phyloP scores from a whole-genome alignment of 2,329 filamentous ascomycete species.

The Zymoseptoria tritici region DNA sequence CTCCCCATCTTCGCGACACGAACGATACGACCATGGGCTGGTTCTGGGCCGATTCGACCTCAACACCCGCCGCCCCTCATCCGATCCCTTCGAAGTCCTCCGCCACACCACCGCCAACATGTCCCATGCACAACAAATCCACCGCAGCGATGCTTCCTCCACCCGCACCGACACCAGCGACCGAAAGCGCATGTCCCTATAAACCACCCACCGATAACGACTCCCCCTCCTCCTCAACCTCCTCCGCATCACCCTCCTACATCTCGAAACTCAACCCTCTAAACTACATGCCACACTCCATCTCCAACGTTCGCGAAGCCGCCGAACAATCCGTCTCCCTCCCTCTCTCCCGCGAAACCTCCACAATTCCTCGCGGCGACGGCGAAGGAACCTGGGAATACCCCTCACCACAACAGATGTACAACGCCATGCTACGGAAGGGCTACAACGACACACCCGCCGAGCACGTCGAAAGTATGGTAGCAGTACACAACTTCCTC shows the following conservation, averaged over 20 bases:
- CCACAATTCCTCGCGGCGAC: constrained; percentile 83
- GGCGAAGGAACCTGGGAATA: constrained; percentile 84
- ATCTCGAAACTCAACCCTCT: constrained; percentile 66
- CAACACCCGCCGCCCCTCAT: constrained; percentile 40
- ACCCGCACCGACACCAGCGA: constrained; percentile 18
- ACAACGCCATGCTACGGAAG: constrained; percentile 93
- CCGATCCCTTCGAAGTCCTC: constrained; percentile 38
- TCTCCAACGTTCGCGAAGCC: constrained; percentile 68
- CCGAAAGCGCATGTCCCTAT: constrained; percentile 45
- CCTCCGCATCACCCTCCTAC: constrained; percentile 38
- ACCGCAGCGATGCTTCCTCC: constrained; percentile 27
- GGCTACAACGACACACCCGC: constrained; percentile 91
- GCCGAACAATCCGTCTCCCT: constrained; percentile 65
- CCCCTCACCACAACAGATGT: constrained; percentile 98
- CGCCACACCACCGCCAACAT: constrained; percentile 55
- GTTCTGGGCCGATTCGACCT: constrained; percentile 58
- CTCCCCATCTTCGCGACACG: background rate
- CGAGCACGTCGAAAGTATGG: constrained; percentile 93
- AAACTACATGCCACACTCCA: constrained; percentile 89
- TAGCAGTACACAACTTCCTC: constrained; percentile 93
- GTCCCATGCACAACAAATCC: constrained; percentile 57
- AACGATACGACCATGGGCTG: constrained; percentile 50
- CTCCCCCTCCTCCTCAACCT: constrained; percentile 31
- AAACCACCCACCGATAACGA: constrained; percentile 39
- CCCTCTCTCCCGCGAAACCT: constrained; percentile 72